A percentile compares a stretch with the other conserved stretches of the same genome.
Conservation (phyloP, 495 filamentous ascomycete genomes). For the Chaetomidium leptoderma region DNA sequence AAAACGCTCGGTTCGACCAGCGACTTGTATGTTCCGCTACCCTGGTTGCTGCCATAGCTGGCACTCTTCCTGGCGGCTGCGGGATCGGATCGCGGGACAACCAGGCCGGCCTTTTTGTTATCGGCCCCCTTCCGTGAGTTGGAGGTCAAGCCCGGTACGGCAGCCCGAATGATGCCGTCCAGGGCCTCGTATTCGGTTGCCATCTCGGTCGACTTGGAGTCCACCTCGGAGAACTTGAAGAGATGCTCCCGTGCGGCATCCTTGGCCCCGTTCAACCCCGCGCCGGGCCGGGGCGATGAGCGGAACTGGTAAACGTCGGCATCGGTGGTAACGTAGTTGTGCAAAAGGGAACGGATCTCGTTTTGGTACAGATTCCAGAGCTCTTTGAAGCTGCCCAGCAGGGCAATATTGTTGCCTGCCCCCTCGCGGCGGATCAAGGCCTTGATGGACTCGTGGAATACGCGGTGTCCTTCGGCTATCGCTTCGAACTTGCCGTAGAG, state of each 20-base stretch:
- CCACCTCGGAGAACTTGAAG: constrained; percentile 84
- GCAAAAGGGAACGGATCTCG: constrained; percentile 83
- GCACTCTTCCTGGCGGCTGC: constrained; percentile 37
- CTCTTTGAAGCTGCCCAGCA: constrained; percentile 81
- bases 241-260: constrained; percentile 68
- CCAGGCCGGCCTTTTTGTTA: constrained; percentile 39
- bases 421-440: constrained; percentile 76
- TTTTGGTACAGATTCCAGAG: constrained; percentile 79
- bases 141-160: constrained; percentile 88
- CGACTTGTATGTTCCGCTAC: constrained; percentile 56
- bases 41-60: constrained; percentile 30
- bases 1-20: constrained; percentile 94
- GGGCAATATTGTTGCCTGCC: constrained; percentile 50
- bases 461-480: constrained; percentile 91
- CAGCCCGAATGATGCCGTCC: constrained; percentile 80
- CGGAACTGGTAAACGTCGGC: constrained; percentile 62
- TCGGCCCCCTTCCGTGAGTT: constrained; percentile 59
- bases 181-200: constrained; percentile 83
- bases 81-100: constrained; percentile 32
- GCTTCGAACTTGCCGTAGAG: constrained; percentile 95
- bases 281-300: constrained; percentile 40
- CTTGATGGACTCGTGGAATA: constrained; percentile 83
- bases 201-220: constrained; percentile 68
- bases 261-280: constrained; percentile 48
- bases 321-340: constrained; percentile 96